Conservation (phyloP, 768 basidiomycete genomes). For the Fomitopsis pulvina region DNA sequence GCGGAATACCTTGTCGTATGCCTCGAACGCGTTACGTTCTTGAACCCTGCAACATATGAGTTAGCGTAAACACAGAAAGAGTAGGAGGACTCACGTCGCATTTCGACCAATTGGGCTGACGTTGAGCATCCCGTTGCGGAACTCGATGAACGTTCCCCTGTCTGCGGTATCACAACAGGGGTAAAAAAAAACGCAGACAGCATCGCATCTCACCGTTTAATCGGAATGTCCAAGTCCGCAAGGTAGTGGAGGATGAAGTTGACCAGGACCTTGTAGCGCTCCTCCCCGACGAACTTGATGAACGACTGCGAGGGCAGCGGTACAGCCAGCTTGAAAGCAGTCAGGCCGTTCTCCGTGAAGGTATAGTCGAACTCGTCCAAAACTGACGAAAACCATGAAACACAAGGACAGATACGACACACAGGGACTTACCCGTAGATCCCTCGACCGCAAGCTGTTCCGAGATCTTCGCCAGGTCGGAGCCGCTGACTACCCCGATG, state of each 20-base stretch:
- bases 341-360: slow-evolving; percentile 93
- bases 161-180: background rate
- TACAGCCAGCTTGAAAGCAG: slow-evolving; percentile 78
- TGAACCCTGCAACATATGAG: slow-evolving; percentile 43
- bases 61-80: background rate
- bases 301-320: slow-evolving; percentile 74
- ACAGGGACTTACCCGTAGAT: slow-evolving; percentile 41
- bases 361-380: slow-evolving; percentile 81
- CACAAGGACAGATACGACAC: too few relatives aligned
- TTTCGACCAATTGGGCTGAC: slow-evolving; percentile 95
- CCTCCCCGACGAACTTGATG: slow-evolving; percentile 87
- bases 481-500: slow-evolving; percentile 92
- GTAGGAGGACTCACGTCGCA: slow-evolving; percentile 61
- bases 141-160: slow-evolving; percentile 96
- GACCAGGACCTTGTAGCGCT: slow-evolving; percentile 83
- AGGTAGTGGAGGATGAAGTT: slow-evolving; percentile 92
- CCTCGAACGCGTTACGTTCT: slow-evolving; percentile 76
- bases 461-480: slow-evolving; percentile 81
- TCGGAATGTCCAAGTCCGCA: slow-evolving; percentile 88
- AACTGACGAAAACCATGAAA: slow-evolving; percentile 36
- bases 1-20: slow-evolving; percentile 67
- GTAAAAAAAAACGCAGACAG: background rate
- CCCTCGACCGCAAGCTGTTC: slow-evolving; percentile 71
- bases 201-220: slow-evolving; percentile 64
- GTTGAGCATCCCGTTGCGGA: slow-evolving; percentile 96